phyloP scores from a whole-genome alignment of 345 rosid species.

The Arabidopsis suecica region DNA sequence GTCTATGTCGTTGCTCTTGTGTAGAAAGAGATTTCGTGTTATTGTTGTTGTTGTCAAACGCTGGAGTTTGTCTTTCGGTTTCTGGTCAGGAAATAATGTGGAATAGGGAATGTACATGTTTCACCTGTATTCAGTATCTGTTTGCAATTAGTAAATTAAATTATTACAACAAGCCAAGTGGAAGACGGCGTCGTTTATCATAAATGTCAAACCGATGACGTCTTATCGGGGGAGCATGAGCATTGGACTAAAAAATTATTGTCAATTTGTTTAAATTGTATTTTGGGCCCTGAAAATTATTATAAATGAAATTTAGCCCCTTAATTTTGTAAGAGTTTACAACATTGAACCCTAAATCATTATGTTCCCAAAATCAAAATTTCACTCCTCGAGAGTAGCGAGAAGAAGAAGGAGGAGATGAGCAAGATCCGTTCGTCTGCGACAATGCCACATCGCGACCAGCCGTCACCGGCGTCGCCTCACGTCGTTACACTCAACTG shows the following conservation, averaged over 20 bases:
- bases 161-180: too few relatives aligned
- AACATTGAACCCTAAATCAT: conserved; percentile 29
- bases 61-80: conserved; percentile 24
- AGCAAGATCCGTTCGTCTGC: conserved; percentile 57
- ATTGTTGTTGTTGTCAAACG: conserved; percentile 10
- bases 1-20: conserved; percentile 29
- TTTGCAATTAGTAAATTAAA: too few relatives aligned
- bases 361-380: conserved; percentile 30
- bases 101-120: conserved; percentile 26
- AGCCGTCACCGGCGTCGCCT: conserved; percentile 59
- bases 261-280: background rate
- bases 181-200: background rate
- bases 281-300: background rate
- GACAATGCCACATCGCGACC: conserved; percentile 60
- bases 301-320: conserved; percentile 16
- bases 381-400: conserved; percentile 39
- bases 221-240: background rate
- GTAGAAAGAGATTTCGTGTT: conserved; percentile 18
- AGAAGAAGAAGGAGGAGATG: conserved; percentile 33
- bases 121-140: too few relatives aligned
- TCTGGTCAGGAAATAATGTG: conserved; percentile 22
- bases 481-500: conserved; percentile 87
- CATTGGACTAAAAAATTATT: conserved; percentile 22
- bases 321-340: background rate
- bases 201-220: background rate